These are phyloP conservation scores for Rosellinia necatrix DNA, from an alignment of 2,329 filamentous ascomycete species.

Conservation along the genomic window DNA sequence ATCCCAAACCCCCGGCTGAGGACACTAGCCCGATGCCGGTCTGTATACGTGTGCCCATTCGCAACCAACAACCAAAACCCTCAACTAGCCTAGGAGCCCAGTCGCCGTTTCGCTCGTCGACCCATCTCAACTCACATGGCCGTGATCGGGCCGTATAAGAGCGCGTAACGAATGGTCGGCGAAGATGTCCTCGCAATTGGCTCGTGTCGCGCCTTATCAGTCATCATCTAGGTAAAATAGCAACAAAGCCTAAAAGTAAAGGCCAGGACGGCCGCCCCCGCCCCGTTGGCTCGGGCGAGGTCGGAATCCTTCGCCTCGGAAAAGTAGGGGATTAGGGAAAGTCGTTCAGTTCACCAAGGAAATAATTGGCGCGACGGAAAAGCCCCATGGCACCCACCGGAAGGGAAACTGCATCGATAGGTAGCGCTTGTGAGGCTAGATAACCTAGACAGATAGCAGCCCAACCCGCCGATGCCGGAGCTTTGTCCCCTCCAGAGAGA, in stretches of 20 bases:
- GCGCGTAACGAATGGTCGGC: no score
- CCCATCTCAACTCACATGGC: no score
- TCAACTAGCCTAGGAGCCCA: neutral
- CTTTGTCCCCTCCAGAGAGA: neutral
- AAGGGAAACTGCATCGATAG: no score
- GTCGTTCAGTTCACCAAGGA: neutral
- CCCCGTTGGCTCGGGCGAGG: no score
- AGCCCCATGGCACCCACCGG: neutral
- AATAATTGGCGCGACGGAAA: conserved; percentile 9
- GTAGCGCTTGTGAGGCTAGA: conserved; percentile 7
- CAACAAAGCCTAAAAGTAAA: no score
- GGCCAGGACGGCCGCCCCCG: no score
- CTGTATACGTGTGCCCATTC: neutral
- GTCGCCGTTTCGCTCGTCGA: neutral
- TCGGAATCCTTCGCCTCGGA: neutral
- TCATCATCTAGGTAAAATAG: no score
- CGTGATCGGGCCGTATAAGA: no score
- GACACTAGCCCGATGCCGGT: neutral
- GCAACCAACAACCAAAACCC: neutral
- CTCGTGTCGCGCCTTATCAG: no score
- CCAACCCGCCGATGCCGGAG: conserved; percentile 14
- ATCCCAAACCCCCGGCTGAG: neutral
- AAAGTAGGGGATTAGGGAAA: neutral
- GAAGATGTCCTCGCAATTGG: no score
- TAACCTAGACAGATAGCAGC: neutral